These are phyloP conservation scores for Russula griseocarnosa DNA, from an alignment of 768 basidiomycete species.

Conservation along the genomic window DNA sequence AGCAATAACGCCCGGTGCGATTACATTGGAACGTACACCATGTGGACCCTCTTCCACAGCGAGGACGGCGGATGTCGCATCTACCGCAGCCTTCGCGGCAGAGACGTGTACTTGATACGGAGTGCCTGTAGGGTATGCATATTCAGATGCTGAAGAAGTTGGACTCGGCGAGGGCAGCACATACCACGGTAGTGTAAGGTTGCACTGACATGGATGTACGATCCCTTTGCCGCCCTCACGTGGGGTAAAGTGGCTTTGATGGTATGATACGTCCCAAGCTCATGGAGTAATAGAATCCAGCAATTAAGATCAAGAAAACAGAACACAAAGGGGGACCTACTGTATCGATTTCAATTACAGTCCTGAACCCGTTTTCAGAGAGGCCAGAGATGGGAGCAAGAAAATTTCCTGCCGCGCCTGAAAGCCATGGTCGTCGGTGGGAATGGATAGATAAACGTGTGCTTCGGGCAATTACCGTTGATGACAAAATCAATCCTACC, in stretches of 20 bases:
- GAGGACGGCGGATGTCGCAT: conserved; percentile 79
- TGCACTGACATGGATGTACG: conserved; percentile 87
- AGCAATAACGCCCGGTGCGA: conserved; percentile 78
- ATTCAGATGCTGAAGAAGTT: background rate
- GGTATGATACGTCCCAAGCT: conserved; percentile 93
- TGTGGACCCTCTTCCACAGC: conserved; percentile 93
- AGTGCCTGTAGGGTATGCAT: conserved; percentile 44
- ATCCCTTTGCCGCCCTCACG: conserved; percentile 65
- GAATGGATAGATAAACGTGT: background rate
- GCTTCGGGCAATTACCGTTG: conserved; percentile 54
- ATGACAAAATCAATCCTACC: conserved; percentile 94
- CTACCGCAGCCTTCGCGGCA: conserved; percentile 91
- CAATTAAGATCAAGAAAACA: no score
- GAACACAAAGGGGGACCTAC: conserved; percentile 40
- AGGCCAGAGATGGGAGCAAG: conserved; percentile 78
- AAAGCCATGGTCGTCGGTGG: background rate
- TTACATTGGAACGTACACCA: conserved; percentile 88
- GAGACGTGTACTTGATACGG: conserved; percentile 92
- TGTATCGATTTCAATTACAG: conserved; percentile 92
- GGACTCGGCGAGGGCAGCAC: conserved; percentile 21
- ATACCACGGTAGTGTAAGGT: conserved; percentile 81
- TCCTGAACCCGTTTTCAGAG: conserved; percentile 86
- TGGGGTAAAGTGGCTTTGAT: conserved; percentile 85
- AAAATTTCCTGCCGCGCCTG: conserved; percentile 96
- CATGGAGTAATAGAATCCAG: conserved; percentile 18